These are phyloP conservation scores for Thielaviopsis populi DNA, from an alignment of 2,329 filamentous ascomycete genomes.

Conservation along the genomic window DNA sequence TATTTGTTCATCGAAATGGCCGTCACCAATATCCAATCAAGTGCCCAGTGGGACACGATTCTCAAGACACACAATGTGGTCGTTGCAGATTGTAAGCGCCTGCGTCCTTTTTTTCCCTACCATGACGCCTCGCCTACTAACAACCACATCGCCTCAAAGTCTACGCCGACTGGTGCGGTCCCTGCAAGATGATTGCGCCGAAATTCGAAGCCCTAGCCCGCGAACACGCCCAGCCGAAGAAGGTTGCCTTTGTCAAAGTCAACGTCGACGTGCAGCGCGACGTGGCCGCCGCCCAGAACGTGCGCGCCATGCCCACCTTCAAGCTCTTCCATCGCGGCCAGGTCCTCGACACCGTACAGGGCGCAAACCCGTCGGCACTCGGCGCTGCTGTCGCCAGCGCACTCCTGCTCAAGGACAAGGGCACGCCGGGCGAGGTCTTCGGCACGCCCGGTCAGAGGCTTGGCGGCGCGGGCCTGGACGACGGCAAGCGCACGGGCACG, in stretches of 20 bases:
- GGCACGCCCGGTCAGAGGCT: conserved; percentile 42
- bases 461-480: conserved; percentile 27
- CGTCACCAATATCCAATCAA: conserved; percentile 44
- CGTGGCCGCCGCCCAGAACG: conserved; percentile 60
- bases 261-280: conserved; percentile 72
- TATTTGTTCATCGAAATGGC: conserved; percentile 25
- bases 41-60: conserved; percentile 55
- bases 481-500: conserved; percentile 6
- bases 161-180: conserved; percentile 89
- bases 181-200: conserved; percentile 84
- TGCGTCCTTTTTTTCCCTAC: conserved; percentile 17
- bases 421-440: conserved; percentile 35
- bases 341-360: conserved; percentile 60
- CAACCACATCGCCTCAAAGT: conserved; percentile 36
- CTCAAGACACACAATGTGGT: conserved; percentile 63
- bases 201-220: conserved; percentile 71
- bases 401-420: conserved; percentile 35
- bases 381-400: conserved; percentile 61
- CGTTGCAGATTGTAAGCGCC: conserved; percentile 66
- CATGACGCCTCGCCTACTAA: background rate
- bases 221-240: conserved; percentile 64
- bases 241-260: conserved; percentile 82
- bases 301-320: conserved; percentile 88
- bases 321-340: conserved; percentile 69
- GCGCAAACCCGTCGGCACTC: conserved; percentile 65